Conservation (phyloP, 164 flowering plant genomes). For the Tetracentron sinense region DNA sequence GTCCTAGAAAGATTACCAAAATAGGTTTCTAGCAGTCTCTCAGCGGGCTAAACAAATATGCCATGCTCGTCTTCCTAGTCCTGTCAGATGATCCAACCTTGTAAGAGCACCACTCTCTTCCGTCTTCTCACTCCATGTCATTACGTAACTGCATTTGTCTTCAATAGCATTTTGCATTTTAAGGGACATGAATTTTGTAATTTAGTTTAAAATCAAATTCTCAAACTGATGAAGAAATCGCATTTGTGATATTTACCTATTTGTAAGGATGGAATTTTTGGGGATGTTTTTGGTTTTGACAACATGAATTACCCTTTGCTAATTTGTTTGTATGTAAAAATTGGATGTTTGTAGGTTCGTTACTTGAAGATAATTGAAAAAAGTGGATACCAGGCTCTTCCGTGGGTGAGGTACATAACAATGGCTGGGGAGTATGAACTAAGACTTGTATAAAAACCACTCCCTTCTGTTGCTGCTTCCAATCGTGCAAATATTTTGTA, state of each 20-base stretch:
- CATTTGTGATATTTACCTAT: too few relatives aligned
- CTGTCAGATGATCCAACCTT: background rate
- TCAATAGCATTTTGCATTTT: too few relatives aligned
- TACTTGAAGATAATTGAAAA: constrained; percentile 90
- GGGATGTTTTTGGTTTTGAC: background rate
- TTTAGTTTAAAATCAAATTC: too few relatives aligned
- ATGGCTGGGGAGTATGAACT: constrained; percentile 98
- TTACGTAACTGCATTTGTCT: background rate
- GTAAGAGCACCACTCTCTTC: background rate
- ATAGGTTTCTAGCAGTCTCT: too few relatives aligned
- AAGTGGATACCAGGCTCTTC: constrained; percentile 94
- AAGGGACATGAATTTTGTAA: too few relatives aligned
- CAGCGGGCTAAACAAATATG: background rate
- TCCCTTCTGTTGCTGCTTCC: background rate
- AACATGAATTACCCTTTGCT: background rate
- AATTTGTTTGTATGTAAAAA: background rate
- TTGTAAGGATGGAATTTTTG: background rate
- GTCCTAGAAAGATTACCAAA: too few relatives aligned
- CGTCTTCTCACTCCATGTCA: background rate
- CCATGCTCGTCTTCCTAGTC: background rate
- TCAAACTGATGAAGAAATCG: too few relatives aligned
- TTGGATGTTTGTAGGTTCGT: constrained; percentile 62
- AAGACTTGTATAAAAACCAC: constrained; percentile 49
- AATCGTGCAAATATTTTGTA: too few relatives aligned
- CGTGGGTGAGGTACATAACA: constrained; percentile 98